A percentile compares a stretch with the other conserved stretches of the same genome.
Evolutionary conservation across 768 basidiomycete species (phyloP).

Genomic region (Phaffia tasmanica): DNA sequence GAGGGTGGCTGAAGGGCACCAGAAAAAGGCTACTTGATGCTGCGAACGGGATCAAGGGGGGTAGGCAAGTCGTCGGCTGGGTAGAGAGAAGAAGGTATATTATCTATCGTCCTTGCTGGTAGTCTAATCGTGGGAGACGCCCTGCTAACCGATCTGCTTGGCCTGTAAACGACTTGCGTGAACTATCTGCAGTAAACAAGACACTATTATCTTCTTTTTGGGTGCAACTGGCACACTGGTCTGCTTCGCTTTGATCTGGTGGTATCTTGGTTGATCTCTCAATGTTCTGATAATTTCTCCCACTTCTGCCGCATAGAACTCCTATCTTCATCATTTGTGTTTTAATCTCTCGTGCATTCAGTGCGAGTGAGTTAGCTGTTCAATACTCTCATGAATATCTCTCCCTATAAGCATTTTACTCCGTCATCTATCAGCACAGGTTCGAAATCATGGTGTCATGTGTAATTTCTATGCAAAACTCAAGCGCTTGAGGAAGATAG

Average conservation of each 20-base stretch:
- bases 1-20: conserved; percentile 83
- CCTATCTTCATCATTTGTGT: too few relatives aligned
- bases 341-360: too few relatives aligned
- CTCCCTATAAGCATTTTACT: too few relatives aligned
- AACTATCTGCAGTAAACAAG: conserved; percentile 21
- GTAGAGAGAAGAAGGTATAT: conserved; percentile 85
- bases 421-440: too few relatives aligned
- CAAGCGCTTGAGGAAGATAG: too few relatives aligned
- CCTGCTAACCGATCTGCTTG: neutral
- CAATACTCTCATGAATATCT: too few relatives aligned
- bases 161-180: neutral
- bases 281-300: too few relatives aligned
- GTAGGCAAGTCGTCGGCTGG: conserved; percentile 91
- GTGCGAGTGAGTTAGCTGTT: too few relatives aligned
- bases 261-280: conserved; percentile 16
- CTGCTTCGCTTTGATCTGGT: conserved; percentile 24
- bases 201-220: conserved; percentile 22
- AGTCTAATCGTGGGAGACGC: neutral
- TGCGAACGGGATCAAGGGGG: conserved; percentile 87
- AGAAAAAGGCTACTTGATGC: conserved; percentile 72
- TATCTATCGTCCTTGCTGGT: neutral
- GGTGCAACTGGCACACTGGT: conserved; percentile 18
- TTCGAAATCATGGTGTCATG: too few relatives aligned
- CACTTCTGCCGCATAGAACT: too few relatives aligned
- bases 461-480: too few relatives aligned